These are phyloP conservation scores for Emmonsiellopsis sp. DNA, from an alignment of 2,329 filamentous ascomycete genomes.

Conservation along the genomic window DNA sequence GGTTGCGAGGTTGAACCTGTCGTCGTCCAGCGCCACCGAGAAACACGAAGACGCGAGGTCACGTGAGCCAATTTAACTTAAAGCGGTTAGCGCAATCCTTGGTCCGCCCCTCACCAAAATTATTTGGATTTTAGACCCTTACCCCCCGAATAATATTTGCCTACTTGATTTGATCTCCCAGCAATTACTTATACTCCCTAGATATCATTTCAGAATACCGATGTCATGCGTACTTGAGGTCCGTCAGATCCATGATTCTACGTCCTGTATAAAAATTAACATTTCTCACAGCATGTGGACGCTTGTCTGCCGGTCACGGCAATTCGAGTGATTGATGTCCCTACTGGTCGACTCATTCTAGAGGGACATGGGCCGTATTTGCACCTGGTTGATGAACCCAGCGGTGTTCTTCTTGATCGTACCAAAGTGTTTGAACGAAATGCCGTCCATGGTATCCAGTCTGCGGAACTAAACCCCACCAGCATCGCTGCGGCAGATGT, in stretches of 20 bases:
- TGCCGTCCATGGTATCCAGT: constrained; percentile 30
- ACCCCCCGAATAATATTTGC: neutral
- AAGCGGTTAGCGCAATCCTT: neutral
- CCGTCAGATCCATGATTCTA: constrained; percentile 1
- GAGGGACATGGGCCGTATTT: constrained; percentile 32
- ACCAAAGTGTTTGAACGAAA: constrained; percentile 27
- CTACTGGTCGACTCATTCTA: constrained; percentile 23
- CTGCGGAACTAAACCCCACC: constrained; percentile 13
- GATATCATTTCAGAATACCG: neutral
- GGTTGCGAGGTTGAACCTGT: neutral
- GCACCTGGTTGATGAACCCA: constrained; percentile 24
- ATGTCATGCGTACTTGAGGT: constrained; percentile 15
- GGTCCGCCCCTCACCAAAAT: too few relatives aligned
- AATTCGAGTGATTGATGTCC: constrained; percentile 24
- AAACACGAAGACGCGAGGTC: neutral
- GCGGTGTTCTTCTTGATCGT: constrained; percentile 21
- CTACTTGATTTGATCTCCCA: neutral
- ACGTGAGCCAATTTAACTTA: neutral
- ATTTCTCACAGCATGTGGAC: constrained; percentile 27
- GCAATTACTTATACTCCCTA: neutral
- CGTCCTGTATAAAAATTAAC: constrained; percentile 2
- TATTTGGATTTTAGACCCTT: too few relatives aligned
- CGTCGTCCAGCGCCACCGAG: neutral
- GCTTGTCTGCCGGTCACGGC: constrained; percentile 36
- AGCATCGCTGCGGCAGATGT: constrained; percentile 11